phyloP scores from a whole-genome alignment of 1,284 basidiomycete genomes.

The Ceratorhiza oryzae-sativae region DNA sequence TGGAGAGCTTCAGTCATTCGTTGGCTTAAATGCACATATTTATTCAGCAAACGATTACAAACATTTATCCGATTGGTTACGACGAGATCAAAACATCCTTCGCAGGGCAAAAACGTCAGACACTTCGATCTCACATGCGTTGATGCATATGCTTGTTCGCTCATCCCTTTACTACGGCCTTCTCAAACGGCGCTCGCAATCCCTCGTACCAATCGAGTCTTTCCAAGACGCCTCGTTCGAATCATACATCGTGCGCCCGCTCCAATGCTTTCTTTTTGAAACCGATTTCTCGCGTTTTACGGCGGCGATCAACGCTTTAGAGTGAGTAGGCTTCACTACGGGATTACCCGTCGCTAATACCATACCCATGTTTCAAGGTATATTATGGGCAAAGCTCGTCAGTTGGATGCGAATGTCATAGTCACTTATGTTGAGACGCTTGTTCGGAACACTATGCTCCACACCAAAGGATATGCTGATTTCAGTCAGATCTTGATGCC shows the following conservation, averaged over 20 bases:
- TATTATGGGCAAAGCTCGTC: background rate
- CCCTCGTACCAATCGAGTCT: background rate
- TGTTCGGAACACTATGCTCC: background rate
- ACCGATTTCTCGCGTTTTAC: background rate
- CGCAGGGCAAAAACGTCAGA: background rate
- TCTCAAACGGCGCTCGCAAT: background rate
- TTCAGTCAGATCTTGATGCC: background rate
- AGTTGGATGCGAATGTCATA: background rate
- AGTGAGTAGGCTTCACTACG: background rate
- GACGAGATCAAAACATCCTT: constrained; percentile 13
- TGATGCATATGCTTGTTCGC: constrained; percentile 1
- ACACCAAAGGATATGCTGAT: background rate
- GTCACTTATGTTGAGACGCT: constrained; percentile 5
- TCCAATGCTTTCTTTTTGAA: background rate
- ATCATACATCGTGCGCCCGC: background rate
- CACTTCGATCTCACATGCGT: background rate
- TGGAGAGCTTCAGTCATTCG: background rate
- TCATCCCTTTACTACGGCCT: background rate
- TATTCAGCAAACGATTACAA: background rate
- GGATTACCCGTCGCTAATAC: too few species aligned
- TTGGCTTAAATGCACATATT: background rate
- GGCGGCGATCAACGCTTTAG: background rate
- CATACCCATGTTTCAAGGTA: background rate
- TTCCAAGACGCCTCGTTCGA: background rate
- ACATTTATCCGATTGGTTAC: constrained; percentile 3